These are phyloP conservation scores for Phialemonium atrogriseum DNA, from an alignment of 2,329 filamentous ascomycete genomes.

Conservation along the genomic window DNA sequence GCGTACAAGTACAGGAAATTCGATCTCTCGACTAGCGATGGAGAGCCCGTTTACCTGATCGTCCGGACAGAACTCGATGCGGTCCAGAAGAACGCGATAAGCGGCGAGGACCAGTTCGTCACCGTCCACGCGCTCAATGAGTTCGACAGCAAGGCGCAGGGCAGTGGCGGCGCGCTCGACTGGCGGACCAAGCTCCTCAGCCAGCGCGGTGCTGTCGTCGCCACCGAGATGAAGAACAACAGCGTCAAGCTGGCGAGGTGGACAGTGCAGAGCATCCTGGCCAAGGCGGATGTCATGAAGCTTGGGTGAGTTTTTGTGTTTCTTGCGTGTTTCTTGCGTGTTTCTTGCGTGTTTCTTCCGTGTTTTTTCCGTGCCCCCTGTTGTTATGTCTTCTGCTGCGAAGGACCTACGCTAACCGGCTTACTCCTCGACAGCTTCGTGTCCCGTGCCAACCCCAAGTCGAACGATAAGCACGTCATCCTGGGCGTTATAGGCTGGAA, in stretches of 20 bases:
- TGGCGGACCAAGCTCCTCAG: constrained; percentile 93
- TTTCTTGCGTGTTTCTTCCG: constrained; percentile 1
- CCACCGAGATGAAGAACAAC: constrained; percentile 99
- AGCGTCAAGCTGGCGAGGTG: constrained; percentile 96
- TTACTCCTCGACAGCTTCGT: constrained; percentile 61
- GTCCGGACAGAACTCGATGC: constrained; percentile 95
- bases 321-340: constrained; percentile 2
- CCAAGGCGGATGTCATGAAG: constrained; percentile 98
- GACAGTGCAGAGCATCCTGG: constrained; percentile 94
- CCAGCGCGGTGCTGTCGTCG: constrained; percentile 93
- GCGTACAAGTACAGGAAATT: constrained; percentile 98
- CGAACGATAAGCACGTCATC: constrained; percentile 87
- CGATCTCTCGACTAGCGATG: constrained; percentile 88
- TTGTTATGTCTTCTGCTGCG: constrained; percentile 2
- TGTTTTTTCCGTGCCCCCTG: neutral
- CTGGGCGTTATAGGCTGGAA: constrained; percentile 97
- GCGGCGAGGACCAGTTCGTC: constrained; percentile 82
- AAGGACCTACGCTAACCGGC: neutral
- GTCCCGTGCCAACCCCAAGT: constrained; percentile 85
- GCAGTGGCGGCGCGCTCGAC: constrained; percentile 88
- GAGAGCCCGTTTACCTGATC: constrained; percentile 86
- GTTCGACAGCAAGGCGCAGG: constrained; percentile 96
- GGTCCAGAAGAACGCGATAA: constrained; percentile 89
- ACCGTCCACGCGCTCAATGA: constrained; percentile 97
- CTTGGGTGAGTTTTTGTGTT: constrained; percentile 59